Percentiles rank a stretch among this genome's conserved stretches.
These are phyloP conservation scores for Aspergillus floridensis DNA, from an alignment of 2,329 filamentous ascomycete genomes.

Conservation along the genomic window DNA sequence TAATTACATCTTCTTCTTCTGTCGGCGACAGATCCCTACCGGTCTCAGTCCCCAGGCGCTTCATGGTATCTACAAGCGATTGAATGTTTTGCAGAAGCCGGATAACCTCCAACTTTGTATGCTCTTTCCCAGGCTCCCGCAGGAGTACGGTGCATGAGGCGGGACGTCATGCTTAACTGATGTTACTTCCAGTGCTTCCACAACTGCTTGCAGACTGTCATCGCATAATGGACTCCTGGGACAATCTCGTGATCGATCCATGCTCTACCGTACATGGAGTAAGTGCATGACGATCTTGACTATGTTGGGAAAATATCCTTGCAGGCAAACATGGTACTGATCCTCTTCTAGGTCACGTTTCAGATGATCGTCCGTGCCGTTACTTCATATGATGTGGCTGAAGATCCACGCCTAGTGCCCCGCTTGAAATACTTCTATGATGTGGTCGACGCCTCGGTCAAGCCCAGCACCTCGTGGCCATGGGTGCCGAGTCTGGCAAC, in stretches of 20 bases:
- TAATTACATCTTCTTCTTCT: no score
- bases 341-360: not conserved
- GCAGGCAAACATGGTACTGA: no score
- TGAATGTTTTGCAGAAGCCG: not conserved
- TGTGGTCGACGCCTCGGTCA: not conserved
- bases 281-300: not conserved
- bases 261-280: not conserved
- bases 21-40: not conserved
- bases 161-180: no score
- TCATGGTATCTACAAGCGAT: not conserved
- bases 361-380: not conserved
- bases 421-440: not conserved
- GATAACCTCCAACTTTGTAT: not conserved
- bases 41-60: not conserved
- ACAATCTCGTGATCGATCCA: not conserved
- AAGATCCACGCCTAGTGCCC: not conserved
- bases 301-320: no score
- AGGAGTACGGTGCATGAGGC: not conserved
- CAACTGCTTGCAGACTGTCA: not conserved
- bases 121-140: no score
- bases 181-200: not conserved
- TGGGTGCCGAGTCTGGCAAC: not conserved
- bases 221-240: not conserved
- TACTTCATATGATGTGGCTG: not conserved
- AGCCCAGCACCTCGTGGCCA: not conserved